phyloP scores from a whole-genome alignment of 2,329 filamentous ascomycete species.

The Paecilomyces sp. region DNA sequence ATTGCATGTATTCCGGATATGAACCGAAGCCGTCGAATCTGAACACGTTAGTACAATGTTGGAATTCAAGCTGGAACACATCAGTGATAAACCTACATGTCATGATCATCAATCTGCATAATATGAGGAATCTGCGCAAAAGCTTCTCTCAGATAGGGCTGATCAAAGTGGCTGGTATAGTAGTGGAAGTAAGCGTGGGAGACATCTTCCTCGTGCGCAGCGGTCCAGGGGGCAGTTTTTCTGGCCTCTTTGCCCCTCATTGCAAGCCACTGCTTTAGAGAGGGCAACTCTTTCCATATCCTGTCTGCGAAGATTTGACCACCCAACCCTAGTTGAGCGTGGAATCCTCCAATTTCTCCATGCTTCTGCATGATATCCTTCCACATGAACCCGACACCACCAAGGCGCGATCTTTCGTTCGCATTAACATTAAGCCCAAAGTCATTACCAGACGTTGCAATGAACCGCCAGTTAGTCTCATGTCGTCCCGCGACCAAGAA shows the following conservation, averaged over 20 bases:
- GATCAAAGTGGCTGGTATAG: conserved; percentile 97
- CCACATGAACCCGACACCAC: conserved; percentile 95
- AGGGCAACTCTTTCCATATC: conserved; percentile 90
- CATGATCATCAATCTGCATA: conserved; percentile 89
- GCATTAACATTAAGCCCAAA: conserved; percentile 83
- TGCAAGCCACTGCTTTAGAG: conserved; percentile 89
- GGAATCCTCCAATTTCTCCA: conserved; percentile 90
- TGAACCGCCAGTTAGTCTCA: conserved; percentile 91
- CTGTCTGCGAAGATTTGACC: conserved; percentile 94
- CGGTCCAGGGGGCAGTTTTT: conserved; percentile 86
- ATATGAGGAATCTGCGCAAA: conserved; percentile 97
- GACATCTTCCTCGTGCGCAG: conserved; percentile 90
- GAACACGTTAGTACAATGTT: background rate
- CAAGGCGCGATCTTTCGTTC: conserved; percentile 76
- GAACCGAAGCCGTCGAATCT: conserved; percentile 97
- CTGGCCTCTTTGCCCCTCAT: conserved; percentile 90
- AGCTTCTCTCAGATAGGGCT: conserved; percentile 86
- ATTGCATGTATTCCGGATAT: conserved; percentile 97
- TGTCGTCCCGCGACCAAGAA: conserved; percentile 87
- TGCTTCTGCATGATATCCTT: conserved; percentile 98
- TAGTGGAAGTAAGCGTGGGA: conserved; percentile 97
- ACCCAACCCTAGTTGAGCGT: conserved; percentile 84
- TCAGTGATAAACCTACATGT: conserved; percentile 65
- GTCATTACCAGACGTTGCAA: conserved; percentile 93
- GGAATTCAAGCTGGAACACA: background rate